Evolutionary conservation across 129 eudicot species (phyloP).

Genomic region (Dittrichia graveolens): DNA sequence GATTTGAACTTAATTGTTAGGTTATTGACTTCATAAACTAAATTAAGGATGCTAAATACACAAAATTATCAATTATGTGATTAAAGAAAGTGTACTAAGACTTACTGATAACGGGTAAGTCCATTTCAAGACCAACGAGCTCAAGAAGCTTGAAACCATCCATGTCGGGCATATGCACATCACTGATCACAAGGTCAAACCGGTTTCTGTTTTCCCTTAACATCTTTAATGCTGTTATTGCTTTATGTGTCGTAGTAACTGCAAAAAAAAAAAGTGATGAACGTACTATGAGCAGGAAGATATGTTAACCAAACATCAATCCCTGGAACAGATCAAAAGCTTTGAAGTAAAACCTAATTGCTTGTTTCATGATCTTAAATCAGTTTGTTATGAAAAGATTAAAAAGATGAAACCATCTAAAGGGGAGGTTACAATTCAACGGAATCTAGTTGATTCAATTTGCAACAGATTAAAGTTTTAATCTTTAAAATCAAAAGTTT

Average conservation of each 20-base stretch:
- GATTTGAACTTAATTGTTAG: not conserved
- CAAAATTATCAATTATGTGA: slow-evolving; percentile 7
- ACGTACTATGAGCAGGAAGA: not conserved
- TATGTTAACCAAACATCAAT: slow-evolving; percentile 19
- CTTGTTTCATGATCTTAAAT: not conserved
- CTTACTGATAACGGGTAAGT: slow-evolving; percentile 88
- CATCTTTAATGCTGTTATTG: slow-evolving; percentile 69
- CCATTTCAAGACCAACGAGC: slow-evolving; percentile 91
- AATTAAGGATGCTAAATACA: not conserved
- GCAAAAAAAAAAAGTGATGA: slow-evolving; percentile 34
- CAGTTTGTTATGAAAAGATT: slow-evolving; percentile 5
- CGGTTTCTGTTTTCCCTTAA: slow-evolving; percentile 75
- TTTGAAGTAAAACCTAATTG: slow-evolving; percentile 15
- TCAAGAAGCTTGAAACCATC: slow-evolving; percentile 95
- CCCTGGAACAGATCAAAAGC: slow-evolving; percentile 31
- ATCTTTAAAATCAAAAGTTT: slow-evolving; percentile 8
- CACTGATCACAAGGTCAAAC: slow-evolving; percentile 84
- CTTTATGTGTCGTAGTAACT: slow-evolving; percentile 74
- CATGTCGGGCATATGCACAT: slow-evolving; percentile 97
- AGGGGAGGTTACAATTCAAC: not conserved
- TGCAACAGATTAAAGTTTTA: not conserved
- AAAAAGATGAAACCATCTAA: slow-evolving; percentile 4
- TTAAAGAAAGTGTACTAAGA: slow-evolving; percentile 13
- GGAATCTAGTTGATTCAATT: slow-evolving; percentile 3
- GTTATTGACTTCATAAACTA: not conserved